Conservation (phyloP, 2,329 filamentous ascomycete species). For the Aureobasidium sp. region DNA sequence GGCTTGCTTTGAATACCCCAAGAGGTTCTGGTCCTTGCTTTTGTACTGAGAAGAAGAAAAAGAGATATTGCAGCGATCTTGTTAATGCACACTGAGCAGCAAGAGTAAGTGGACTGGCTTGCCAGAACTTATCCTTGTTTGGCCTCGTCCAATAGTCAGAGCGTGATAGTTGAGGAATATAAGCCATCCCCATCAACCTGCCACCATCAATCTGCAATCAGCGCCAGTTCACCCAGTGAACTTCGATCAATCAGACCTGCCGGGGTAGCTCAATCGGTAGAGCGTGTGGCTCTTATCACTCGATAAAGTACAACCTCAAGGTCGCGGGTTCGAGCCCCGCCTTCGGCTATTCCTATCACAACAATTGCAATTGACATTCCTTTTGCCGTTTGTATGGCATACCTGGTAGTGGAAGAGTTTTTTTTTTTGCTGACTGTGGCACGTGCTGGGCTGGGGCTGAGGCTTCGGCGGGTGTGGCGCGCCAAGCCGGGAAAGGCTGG, state of each 20-base stretch:
- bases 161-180: too few relatives aligned
- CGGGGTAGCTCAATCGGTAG: constrained; percentile 42
- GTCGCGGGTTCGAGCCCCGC: constrained; percentile 12
- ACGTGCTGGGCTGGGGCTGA: neutral
- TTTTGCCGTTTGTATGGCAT: neutral
- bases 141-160: too few relatives aligned
- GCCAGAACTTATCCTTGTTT: too few relatives aligned
- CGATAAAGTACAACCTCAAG: constrained; percentile 3
- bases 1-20: too few relatives aligned
- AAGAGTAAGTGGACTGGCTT: too few relatives aligned
- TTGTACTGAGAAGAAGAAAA: too few relatives aligned
- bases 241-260: constrained; percentile 18
- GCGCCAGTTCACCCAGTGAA: constrained; percentile 3
- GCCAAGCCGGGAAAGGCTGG: neutral
- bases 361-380: neutral
- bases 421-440: neutral
- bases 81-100: too few relatives aligned
- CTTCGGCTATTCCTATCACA: constrained; percentile 7
- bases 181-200: too few relatives aligned
- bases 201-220: constrained; percentile 7
- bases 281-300: constrained; percentile 38
- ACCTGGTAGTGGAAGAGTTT: neutral
- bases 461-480: neutral
- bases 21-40: too few relatives aligned
- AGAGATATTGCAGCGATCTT: too few relatives aligned